Percentiles rank a stretch among this genome's conserved stretches.
phyloP scores from a whole-genome alignment of 805 yeast genomes.

The Candida caryicola region DNA sequence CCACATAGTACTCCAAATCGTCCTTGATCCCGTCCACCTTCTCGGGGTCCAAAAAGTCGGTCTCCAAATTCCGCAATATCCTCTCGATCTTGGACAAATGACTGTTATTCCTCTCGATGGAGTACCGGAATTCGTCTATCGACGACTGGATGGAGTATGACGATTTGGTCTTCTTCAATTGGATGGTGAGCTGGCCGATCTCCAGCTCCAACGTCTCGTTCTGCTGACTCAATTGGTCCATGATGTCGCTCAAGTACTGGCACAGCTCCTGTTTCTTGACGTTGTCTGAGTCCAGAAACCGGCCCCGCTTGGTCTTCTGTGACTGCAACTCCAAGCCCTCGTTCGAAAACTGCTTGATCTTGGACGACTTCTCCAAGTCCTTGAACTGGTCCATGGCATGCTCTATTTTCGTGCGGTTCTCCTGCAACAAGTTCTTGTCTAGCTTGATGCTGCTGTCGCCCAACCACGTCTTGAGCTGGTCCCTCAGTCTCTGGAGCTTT shows the following conservation, averaged over 20 bases:
- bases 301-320: constrained; percentile 26
- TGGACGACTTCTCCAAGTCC: constrained; percentile 88
- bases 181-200: constrained; percentile 33
- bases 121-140: constrained; percentile 59
- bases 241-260: constrained; percentile 63
- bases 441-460: constrained; percentile 89
- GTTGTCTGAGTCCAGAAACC: constrained; percentile 68
- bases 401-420: constrained; percentile 68
- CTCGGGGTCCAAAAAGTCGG: constrained; percentile 76
- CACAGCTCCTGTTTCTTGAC: constrained; percentile 72
- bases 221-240: constrained; percentile 81
- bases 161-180: constrained; percentile 49
- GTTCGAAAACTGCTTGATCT: constrained; percentile 89
- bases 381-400: constrained; percentile 96
- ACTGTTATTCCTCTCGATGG: constrained; percentile 69
- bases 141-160: constrained; percentile 44
- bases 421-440: constrained; percentile 42
- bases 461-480: constrained; percentile 93
- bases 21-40: constrained; percentile 75
- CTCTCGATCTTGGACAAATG: constrained; percentile 78
- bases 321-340: constrained; percentile 80
- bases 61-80: constrained; percentile 72
- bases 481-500: constrained; percentile 88
- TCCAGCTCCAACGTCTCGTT: constrained; percentile 75
- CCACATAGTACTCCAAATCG: constrained; percentile 90